A percentile compares a stretch with the other conserved stretches of the same genome.
Evolutionary conservation across 2,329 filamentous ascomycete species (phyloP).

Genomic region (Lizonia empirigonia): DNA sequence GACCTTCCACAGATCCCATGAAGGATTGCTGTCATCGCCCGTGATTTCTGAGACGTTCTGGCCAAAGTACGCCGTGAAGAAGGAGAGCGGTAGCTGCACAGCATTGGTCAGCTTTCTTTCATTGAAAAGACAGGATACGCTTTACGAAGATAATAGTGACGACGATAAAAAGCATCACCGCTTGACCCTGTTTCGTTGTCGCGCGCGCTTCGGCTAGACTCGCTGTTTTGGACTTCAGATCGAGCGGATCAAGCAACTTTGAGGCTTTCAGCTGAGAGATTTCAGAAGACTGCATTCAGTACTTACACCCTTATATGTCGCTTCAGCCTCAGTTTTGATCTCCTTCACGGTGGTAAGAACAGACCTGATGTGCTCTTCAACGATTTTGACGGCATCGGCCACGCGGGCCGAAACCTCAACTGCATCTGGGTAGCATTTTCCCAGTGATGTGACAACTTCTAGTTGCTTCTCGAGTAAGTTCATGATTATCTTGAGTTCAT

Average conservation of each 20-base stretch:
- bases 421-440: too few species aligned
- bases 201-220: not conserved
- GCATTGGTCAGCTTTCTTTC: not conserved
- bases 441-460: too few species aligned
- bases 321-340: not conserved
- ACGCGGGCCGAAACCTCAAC: too few species aligned
- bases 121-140: not conserved
- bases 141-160: not conserved
- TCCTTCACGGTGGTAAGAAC: not conserved
- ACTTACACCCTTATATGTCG: not conserved
- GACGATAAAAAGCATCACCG: not conserved
- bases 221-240: not conserved
- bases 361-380: not conserved
- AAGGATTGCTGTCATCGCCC: not conserved
- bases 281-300: too few species aligned
- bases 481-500: not conserved
- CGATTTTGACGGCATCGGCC: too few species aligned
- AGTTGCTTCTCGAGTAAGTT: not conserved
- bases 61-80: not conserved
- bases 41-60: not conserved
- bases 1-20: not conserved
- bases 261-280: not conserved
- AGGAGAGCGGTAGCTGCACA: not conserved
- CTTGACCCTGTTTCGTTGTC: not conserved
- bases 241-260: not conserved